A percentile compares a stretch with the other conserved stretches of the same genome.
These are phyloP conservation scores for Iberis amara DNA, from an alignment of 441 rosid species.

Conservation along the genomic window DNA sequence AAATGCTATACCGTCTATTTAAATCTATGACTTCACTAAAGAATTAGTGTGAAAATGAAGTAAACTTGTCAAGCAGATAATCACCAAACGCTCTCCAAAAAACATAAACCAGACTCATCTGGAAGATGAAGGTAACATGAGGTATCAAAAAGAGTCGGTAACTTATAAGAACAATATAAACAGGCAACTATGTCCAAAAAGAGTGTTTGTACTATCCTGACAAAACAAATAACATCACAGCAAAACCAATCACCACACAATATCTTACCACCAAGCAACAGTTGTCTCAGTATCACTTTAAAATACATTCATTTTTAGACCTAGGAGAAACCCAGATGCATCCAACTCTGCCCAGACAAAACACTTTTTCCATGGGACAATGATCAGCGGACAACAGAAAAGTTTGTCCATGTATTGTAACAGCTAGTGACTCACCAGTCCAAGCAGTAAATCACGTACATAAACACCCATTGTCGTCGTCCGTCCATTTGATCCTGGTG, in stretches of 20 bases:
- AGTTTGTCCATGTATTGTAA: background rate
- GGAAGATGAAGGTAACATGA: no score
- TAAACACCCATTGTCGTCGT: slow-evolving; percentile 87
- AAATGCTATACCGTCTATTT: background rate
- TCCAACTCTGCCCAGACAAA: slow-evolving; percentile 9
- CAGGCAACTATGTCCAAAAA: no score
- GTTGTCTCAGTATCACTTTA: slow-evolving; percentile 16
- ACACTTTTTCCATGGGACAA: slow-evolving; percentile 1
- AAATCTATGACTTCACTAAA: background rate
- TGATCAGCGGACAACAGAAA: slow-evolving; percentile 6
- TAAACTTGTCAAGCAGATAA: background rate
- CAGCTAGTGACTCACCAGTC: slow-evolving; percentile 63
- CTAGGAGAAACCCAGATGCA: slow-evolving; percentile 2
- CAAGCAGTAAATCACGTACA: slow-evolving; percentile 90
- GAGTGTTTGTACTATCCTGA: no score
- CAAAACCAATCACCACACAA: slow-evolving; percentile 1
- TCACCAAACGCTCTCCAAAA: no score
- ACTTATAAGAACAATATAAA: no score
- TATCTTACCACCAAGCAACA: background rate
- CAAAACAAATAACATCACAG: no score
- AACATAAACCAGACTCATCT: no score
- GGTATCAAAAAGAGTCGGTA: no score
- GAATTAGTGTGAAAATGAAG: background rate
- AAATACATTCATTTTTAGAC: slow-evolving; percentile 1
- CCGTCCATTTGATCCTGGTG: slow-evolving; percentile 80